Evolutionary conservation across 176 grass and related monocot species (phyloP).

Genomic region (Cenchrus fungigraminus): DNA sequence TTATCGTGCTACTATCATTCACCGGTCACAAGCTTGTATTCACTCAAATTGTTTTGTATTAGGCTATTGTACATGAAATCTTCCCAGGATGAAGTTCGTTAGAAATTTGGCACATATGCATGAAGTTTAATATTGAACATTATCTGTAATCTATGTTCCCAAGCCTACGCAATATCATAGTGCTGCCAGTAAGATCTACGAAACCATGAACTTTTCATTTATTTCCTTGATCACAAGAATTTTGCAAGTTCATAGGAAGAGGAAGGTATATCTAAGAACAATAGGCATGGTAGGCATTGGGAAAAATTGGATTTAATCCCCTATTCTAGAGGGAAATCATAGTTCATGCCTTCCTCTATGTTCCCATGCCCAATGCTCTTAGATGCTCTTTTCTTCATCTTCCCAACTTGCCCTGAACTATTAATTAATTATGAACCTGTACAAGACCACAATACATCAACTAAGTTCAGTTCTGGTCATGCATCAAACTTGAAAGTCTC

Average conservation of each 20-base stretch:
- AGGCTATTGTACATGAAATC: background rate
- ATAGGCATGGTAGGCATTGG: slow-evolving; percentile 12
- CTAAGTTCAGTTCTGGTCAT: too few relatives aligned
- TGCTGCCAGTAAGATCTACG: background rate
- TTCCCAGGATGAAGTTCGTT: background rate
- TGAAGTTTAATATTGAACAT: background rate
- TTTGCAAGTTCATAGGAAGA: slow-evolving; percentile 25
- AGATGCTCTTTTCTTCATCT: background rate
- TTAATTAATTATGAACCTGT: too few relatives aligned
- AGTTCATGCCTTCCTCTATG: background rate
- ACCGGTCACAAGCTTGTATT: background rate
- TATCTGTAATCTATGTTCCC: background rate
- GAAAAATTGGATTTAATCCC: background rate
- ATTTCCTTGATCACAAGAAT: background rate
- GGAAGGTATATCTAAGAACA: slow-evolving; percentile 24
- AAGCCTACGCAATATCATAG: background rate
- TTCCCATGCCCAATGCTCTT: background rate
- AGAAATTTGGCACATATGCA: background rate
- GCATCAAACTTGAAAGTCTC: too few relatives aligned
- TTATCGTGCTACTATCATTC: background rate
- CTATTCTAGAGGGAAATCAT: background rate
- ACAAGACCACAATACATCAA: too few relatives aligned
- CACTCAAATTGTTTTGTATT: background rate
- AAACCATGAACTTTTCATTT: background rate
- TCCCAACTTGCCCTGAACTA: background rate